phyloP scores from a whole-genome alignment of 768 basidiomycete genomes.

The Mycena pura region DNA sequence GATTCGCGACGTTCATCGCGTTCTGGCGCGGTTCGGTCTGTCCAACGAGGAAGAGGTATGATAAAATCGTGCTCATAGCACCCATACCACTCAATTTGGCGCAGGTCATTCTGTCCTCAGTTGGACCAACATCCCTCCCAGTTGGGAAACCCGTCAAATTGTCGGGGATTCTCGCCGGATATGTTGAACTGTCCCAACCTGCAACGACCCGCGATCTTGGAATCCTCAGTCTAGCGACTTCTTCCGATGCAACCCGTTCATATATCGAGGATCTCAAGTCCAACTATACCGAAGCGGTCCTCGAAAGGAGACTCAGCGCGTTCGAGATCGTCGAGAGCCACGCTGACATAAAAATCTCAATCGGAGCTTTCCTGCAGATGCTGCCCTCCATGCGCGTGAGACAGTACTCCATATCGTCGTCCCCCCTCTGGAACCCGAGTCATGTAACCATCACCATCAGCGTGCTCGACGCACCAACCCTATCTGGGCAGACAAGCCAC shows the following conservation, averaged over 20 bases:
- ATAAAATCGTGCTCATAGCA: not conserved
- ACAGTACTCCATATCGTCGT: conserved; percentile 59
- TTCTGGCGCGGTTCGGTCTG: conserved; percentile 43
- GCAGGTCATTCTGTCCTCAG: conserved; percentile 45
- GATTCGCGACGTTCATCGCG: conserved; percentile 43
- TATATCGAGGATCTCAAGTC: conserved; percentile 38
- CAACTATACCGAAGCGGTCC: conserved; percentile 42
- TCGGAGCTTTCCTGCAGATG: conserved; percentile 46
- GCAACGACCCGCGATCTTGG: conserved; percentile 51
- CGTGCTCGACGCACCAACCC: conserved; percentile 46
- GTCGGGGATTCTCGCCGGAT: conserved; percentile 47
- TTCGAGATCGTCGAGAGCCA: conserved; percentile 50
- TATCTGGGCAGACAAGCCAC: conserved; percentile 37
- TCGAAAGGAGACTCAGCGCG: conserved; percentile 44
- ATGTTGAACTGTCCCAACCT: conserved; percentile 56
- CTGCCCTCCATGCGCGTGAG: conserved; percentile 55
- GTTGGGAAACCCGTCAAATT: conserved; percentile 45
- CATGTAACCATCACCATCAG: conserved; percentile 53
- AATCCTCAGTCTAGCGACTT: conserved; percentile 34
- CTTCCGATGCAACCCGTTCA: conserved; percentile 31
- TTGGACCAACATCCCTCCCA: conserved; percentile 48
- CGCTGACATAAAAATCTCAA: conserved; percentile 42
- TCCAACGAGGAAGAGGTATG: conserved; percentile 47
- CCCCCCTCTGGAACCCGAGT: conserved; percentile 50
- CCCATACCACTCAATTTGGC: not conserved